Percentiles rank a stretch among this genome's conserved stretches.
phyloP scores from a whole-genome alignment of 352 stramenopile genomes.

The Pythium plurisporium region DNA sequence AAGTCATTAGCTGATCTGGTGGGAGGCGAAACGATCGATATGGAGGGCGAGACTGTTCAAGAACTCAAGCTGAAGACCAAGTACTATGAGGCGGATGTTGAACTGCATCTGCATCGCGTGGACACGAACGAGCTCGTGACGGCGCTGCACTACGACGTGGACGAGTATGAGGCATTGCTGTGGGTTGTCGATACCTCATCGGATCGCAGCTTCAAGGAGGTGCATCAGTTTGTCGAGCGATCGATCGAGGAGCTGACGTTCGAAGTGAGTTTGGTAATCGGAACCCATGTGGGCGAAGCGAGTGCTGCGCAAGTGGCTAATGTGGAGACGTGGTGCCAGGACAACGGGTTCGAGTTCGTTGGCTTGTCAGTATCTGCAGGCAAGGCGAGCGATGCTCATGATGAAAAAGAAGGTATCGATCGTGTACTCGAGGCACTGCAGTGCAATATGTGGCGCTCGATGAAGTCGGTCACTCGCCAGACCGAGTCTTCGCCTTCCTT shows the following conservation, averaged over 20 bases:
- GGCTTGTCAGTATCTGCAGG: constrained; percentile 11
- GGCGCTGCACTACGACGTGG: constrained; percentile 19
- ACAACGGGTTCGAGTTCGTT: constrained; percentile 65
- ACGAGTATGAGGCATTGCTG: constrained; percentile 26
- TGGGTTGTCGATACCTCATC: constrained; percentile 21
- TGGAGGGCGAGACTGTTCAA: neutral
- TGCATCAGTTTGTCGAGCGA: constrained; percentile 22
- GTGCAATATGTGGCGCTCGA: constrained; percentile 77
- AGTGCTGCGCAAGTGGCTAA: constrained; percentile 22
- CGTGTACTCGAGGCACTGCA: constrained; percentile 73
- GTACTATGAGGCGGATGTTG: constrained; percentile 23
- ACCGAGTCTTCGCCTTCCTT: neutral
- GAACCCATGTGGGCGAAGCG: neutral
- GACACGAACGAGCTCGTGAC: constrained; percentile 18
- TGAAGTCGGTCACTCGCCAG: constrained; percentile 41
- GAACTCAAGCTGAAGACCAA: constrained; percentile 16
- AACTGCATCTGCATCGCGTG: constrained; percentile 21
- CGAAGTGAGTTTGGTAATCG: constrained; percentile 24
- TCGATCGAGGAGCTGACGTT: constrained; percentile 27
- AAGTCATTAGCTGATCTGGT: neutral
- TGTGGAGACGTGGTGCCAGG: constrained; percentile 51
- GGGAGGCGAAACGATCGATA: neutral
- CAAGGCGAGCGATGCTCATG: neutral
- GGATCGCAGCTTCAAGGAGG: constrained; percentile 19
- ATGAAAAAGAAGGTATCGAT: constrained; percentile 33